Conservation (phyloP, 441 rosid genomes). For the Codiaeum variegatum region DNA sequence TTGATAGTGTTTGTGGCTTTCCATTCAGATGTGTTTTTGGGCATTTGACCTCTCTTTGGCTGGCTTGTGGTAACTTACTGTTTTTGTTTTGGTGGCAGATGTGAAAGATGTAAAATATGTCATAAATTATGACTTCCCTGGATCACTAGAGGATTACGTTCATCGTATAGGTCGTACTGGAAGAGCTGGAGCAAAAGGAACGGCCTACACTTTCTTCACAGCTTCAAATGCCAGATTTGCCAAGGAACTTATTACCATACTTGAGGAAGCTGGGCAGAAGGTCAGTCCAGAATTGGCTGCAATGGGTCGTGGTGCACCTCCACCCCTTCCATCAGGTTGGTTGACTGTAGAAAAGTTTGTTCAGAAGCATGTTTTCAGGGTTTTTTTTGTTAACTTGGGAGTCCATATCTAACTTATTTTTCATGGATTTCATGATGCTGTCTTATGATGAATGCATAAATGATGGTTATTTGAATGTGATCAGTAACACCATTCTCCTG, state of each 20-base stretch:
- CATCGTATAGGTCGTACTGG: slow-evolving; percentile 96
- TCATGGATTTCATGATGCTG: background rate
- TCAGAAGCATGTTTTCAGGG: background rate
- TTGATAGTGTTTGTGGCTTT: background rate
- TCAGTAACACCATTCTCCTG: too few species aligned
- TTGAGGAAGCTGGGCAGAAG: slow-evolving; percentile 97
- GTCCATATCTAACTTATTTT: too few species aligned
- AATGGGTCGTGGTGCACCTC: slow-evolving; percentile 92
- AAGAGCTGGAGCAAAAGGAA: slow-evolving; percentile 98
- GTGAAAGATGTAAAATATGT: slow-evolving; percentile 93
- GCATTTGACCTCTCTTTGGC: slow-evolving; percentile 4
- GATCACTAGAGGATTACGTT: slow-evolving; percentile 94
- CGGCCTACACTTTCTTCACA: slow-evolving; percentile 94
- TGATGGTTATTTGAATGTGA: background rate
- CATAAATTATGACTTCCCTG: slow-evolving; percentile 93
- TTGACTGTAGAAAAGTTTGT: slow-evolving; percentile 6
- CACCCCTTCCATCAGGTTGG: slow-evolving; percentile 85
- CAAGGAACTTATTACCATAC: slow-evolving; percentile 77
- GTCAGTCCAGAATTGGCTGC: slow-evolving; percentile 80
- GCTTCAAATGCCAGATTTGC: slow-evolving; percentile 92
- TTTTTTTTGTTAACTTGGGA: too few species aligned
- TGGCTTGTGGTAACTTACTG: background rate
- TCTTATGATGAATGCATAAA: background rate
- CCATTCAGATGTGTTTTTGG: background rate
- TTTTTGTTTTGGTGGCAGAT: slow-evolving; percentile 47